Evolutionary conservation across 352 stramenopile genomes (phyloP).

Genomic region (Globisporangium spiculum): DNA sequence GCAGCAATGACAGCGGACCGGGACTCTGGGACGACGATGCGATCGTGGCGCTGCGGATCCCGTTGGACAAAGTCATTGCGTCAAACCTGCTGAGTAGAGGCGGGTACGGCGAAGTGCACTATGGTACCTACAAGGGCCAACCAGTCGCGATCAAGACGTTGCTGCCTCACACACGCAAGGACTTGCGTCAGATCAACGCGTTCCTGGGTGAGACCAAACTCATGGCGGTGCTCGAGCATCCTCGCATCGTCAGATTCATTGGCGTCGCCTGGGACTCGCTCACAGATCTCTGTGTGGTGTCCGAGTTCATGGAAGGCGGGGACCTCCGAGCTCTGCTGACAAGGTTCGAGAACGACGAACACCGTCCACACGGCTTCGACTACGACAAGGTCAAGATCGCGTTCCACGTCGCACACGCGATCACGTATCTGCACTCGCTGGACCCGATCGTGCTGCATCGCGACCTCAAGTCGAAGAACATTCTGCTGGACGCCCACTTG

Average conservation of each 20-base stretch:
- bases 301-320: too few species aligned
- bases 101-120: slow-evolving; percentile 1
- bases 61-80: not conserved
- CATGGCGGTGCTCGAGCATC: too few species aligned
- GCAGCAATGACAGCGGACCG: not conserved
- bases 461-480: slow-evolving; percentile 21
- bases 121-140: not conserved
- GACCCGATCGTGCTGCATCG: slow-evolving; percentile 33
- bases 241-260: not conserved
- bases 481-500: slow-evolving; percentile 25
- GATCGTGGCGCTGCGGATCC: not conserved
- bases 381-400: slow-evolving; percentile 30
- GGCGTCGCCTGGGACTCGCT: not conserved
- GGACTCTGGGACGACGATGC: not conserved
- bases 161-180: not conserved
- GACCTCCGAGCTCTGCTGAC: not conserved
- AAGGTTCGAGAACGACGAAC: not conserved
- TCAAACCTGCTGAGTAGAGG: not conserved
- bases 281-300: not conserved
- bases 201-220: not conserved
- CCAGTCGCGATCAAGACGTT: not conserved
- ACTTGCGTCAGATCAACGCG: not conserved
- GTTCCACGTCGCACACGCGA: slow-evolving; percentile 31
- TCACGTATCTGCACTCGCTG: slow-evolving; percentile 54
- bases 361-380: not conserved